Conservation (phyloP, 345 rosid genomes). For the Eucalyptus brandiana region DNA sequence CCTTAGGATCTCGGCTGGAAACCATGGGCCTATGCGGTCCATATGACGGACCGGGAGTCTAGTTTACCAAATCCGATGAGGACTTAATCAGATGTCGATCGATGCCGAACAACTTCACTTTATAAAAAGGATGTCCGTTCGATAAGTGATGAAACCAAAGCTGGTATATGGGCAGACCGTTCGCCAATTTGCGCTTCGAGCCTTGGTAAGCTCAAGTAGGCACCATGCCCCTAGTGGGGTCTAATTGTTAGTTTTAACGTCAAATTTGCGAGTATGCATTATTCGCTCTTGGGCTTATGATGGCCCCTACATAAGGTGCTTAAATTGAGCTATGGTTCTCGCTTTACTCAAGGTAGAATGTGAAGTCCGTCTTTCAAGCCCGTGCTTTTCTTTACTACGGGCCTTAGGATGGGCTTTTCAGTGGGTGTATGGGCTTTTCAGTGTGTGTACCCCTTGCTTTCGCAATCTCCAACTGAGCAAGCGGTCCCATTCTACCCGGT, state of each 20-base stretch:
- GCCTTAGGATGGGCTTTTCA: not conserved
- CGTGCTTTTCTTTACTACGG: not conserved
- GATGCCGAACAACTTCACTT: not conserved
- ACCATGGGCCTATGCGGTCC: not conserved
- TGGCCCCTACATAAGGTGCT: too few relatives aligned
- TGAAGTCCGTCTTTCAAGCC: not conserved
- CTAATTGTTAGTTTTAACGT: not conserved
- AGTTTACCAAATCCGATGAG: not conserved
- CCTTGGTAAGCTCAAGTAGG: not conserved
- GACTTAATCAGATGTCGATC: not conserved
- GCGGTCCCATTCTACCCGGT: fast-evolving
- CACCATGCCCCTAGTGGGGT: not conserved
- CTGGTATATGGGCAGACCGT: not conserved
- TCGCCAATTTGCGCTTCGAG: not conserved
- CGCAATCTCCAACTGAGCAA: not conserved
- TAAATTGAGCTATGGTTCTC: not conserved
- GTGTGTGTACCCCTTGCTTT: not conserved
- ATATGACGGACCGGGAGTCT: not conserved
- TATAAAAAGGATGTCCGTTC: not conserved
- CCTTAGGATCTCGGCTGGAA: fast-evolving
- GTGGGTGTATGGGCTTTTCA: not conserved
- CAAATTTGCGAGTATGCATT: not conserved
- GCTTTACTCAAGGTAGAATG: not conserved
- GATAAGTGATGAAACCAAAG: not conserved
- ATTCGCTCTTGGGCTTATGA: not conserved